Evolutionary conservation across 495 filamentous ascomycete species (phyloP).

Genomic region (Trichocladium uniseriatum): DNA sequence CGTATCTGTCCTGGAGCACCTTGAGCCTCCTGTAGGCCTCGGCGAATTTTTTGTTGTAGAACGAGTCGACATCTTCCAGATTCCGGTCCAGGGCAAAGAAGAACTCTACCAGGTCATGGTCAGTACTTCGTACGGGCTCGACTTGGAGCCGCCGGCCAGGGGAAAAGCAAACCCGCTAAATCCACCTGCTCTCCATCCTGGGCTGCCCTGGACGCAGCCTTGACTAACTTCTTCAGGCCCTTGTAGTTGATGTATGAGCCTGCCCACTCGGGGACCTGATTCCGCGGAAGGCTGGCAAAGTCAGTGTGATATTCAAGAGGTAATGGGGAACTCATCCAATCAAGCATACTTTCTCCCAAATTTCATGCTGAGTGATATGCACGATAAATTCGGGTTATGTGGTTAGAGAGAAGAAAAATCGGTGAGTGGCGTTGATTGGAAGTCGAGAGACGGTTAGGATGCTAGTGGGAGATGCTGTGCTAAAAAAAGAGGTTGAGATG

Average conservation of each 20-base stretch:
- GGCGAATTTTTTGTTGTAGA: slow-evolving; percentile 89
- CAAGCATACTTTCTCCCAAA: slow-evolving; percentile 58
- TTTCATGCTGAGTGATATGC: slow-evolving; percentile 49
- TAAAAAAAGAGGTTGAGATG: too few relatives aligned
- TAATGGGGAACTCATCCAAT: background rate
- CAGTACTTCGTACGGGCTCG: background rate
- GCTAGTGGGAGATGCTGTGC: too few relatives aligned
- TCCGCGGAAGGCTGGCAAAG: slow-evolving; percentile 61
- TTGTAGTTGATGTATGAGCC: slow-evolving; percentile 93
- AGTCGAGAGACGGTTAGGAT: too few relatives aligned
- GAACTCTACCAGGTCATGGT: slow-evolving; percentile 54
- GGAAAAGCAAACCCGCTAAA: slow-evolving; percentile 49
- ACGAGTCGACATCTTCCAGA: slow-evolving; percentile 86
- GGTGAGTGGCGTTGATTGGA: too few relatives aligned
- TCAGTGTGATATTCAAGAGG: background rate
- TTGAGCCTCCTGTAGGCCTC: slow-evolving; percentile 76
- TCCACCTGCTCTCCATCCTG: slow-evolving; percentile 66
- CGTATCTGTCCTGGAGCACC: slow-evolving; percentile 77
- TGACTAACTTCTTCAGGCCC: slow-evolving; percentile 87
- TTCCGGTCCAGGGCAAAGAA: slow-evolving; percentile 93
- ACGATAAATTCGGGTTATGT: too few relatives aligned
- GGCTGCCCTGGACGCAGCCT: slow-evolving; percentile 53
- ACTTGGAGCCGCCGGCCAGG: background rate
- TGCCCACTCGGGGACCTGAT: slow-evolving; percentile 96
- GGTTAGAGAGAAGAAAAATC: background rate